A percentile compares a stretch with the other conserved stretches of the same genome.
Conservation (phyloP, 768 basidiomycete genomes). For the Boletales sp. region DNA sequence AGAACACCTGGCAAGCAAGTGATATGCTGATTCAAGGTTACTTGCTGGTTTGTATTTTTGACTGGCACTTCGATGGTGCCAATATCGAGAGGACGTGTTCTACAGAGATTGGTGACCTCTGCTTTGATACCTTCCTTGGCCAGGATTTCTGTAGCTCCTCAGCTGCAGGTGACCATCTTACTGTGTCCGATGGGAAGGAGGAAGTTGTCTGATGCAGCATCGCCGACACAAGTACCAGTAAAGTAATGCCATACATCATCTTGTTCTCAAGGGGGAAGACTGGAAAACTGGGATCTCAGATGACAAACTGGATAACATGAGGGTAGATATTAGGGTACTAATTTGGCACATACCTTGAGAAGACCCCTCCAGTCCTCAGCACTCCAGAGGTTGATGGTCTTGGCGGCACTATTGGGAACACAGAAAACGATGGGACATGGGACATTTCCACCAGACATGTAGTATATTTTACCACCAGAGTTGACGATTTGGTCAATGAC, state of each 20-base stretch:
- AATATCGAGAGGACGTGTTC: slow-evolving; percentile 95
- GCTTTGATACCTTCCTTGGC: slow-evolving; percentile 97
- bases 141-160: slow-evolving; percentile 90
- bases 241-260: slow-evolving; percentile 95
- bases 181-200: slow-evolving; percentile 96
- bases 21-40: background rate
- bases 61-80: slow-evolving; percentile 95
- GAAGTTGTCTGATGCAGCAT: slow-evolving; percentile 95
- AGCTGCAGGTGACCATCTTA: slow-evolving; percentile 93
- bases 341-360: slow-evolving; percentile 64
- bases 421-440: slow-evolving; percentile 99
- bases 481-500: slow-evolving; percentile 99
- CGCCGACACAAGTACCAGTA: slow-evolving; percentile 94
- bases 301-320: slow-evolving; percentile 65
- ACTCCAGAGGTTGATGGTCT: slow-evolving; percentile 96
- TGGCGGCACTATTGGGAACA: slow-evolving; percentile 98
- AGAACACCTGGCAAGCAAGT: background rate
- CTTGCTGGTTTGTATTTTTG: slow-evolving; percentile 96
- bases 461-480: slow-evolving; percentile 98
- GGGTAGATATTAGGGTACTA: background rate
- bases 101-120: slow-evolving; percentile 95
- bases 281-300: slow-evolving; percentile 97
- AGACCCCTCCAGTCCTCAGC: slow-evolving; percentile 98
- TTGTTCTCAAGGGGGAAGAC: slow-evolving; percentile 99
- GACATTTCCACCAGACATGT: slow-evolving; percentile 99